These are phyloP conservation scores for Silybum marianum DNA, from an alignment of 129 eudicot genomes.

Conservation along the genomic window DNA sequence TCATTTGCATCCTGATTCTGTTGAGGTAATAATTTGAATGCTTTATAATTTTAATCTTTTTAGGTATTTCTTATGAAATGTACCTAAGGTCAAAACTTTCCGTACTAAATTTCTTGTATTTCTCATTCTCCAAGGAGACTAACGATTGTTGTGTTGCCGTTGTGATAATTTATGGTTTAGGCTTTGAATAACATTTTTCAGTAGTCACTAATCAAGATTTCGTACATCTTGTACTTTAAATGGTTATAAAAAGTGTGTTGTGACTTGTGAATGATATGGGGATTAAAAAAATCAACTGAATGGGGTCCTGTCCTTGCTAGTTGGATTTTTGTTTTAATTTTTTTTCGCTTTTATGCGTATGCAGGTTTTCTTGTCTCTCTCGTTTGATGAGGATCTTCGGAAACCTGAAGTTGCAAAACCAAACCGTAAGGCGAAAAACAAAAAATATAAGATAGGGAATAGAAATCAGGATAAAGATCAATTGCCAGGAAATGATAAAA, in stretches of 20 bases:
- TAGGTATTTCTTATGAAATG: not conserved
- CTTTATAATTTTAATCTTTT: not conserved
- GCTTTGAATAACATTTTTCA: no score
- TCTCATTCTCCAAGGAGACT: not conserved
- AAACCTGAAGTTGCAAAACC: conserved; percentile 38
- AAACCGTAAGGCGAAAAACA: conserved; percentile 42
- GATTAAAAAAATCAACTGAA: not conserved
- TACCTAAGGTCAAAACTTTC: not conserved
- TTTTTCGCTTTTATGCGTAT: not conserved
- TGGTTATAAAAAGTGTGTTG: not conserved
- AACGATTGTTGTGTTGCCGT: not conserved
- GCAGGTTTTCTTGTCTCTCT: conserved; percentile 62
- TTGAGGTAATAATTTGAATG: conserved; percentile 45
- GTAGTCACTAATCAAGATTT: no score
- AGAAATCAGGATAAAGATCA: conserved; percentile 45
- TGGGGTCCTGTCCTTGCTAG: not conserved
- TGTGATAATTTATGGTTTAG: not conserved
- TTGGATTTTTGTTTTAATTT: not conserved
- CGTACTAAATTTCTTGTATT: not conserved
- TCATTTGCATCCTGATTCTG: conserved; percentile 72
- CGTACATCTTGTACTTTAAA: not conserved
- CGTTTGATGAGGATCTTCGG: conserved; percentile 76
- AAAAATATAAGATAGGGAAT: conserved; percentile 55
- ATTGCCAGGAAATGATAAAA: conserved; percentile 46
- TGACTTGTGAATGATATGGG: not conserved